Evolutionary conservation across 768 basidiomycete genomes (phyloP).

Genomic region (Favolaschia claudopus): DNA sequence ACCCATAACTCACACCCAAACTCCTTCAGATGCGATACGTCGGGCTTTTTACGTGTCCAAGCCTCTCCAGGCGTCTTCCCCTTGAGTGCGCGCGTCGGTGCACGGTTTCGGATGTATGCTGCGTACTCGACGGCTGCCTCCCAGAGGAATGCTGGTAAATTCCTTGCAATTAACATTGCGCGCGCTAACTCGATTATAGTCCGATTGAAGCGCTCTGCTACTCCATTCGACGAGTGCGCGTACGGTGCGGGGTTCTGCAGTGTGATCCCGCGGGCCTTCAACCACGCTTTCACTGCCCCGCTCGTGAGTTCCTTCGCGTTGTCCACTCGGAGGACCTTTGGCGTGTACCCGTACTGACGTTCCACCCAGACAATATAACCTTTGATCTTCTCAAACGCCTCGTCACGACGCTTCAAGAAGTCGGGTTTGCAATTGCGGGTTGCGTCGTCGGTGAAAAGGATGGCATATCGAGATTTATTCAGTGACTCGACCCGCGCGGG

Average conservation of each 20-base stretch:
- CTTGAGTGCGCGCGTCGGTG: background rate
- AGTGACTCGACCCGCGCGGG: background rate
- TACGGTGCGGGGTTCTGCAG: conserved; percentile 42
- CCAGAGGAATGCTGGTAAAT: conserved; percentile 30
- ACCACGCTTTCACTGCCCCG: conserved; percentile 27
- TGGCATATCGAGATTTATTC: background rate
- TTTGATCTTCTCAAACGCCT: background rate
- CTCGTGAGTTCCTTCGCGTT: conserved; percentile 43
- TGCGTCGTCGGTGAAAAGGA: background rate
- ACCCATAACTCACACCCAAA: conserved; percentile 20
- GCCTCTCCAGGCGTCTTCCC: conserved; percentile 9
- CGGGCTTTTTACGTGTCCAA: conserved; percentile 10
- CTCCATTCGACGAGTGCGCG: conserved; percentile 46
- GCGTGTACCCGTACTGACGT: background rate
- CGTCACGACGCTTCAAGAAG: background rate
- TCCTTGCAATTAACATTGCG: conserved; percentile 39
- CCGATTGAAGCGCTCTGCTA: conserved; percentile 45
- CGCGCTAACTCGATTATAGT: conserved; percentile 36
- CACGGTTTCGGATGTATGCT: conserved; percentile 30
- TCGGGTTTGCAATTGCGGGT: background rate
- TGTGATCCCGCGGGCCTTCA: conserved; percentile 33
- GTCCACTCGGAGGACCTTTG: conserved; percentile 28
- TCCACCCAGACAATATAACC: background rate
- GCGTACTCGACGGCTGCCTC: conserved; percentile 28
- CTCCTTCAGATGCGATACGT: conserved; percentile 15